Evolutionary conservation across 805 yeast genomes (phyloP).

Genomic region (Yarrowia sp.): DNA sequence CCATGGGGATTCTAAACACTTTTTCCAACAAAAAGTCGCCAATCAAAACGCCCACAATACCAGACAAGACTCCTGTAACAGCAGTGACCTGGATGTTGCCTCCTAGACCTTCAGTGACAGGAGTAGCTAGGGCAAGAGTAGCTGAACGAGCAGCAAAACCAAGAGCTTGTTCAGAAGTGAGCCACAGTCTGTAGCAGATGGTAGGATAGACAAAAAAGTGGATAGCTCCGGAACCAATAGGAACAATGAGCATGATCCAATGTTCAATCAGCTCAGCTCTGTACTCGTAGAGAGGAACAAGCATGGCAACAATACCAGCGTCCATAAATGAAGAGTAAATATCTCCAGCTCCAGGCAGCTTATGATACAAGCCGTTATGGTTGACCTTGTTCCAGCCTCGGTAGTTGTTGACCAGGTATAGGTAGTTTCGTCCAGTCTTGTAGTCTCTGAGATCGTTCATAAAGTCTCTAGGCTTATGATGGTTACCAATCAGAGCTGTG

Average conservation of each 20-base stretch:
- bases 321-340: constrained; percentile 69
- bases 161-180: constrained; percentile 56
- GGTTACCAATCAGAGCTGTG: constrained; percentile 52
- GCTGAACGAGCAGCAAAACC: constrained; percentile 80
- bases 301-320: constrained; percentile 68
- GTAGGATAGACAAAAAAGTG: constrained; percentile 71
- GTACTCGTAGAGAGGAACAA: constrained; percentile 76
- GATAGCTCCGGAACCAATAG: constrained; percentile 54
- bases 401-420: constrained; percentile 51
- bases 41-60: constrained; percentile 68
- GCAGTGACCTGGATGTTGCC: constrained; percentile 75
- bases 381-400: constrained; percentile 26
- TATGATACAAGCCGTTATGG: constrained; percentile 32
- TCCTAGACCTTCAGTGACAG: constrained; percentile 61
- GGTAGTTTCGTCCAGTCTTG: constrained; percentile 67
- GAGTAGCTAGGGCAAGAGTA: constrained; percentile 76
- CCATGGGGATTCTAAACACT: constrained; percentile 50
- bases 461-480: constrained; percentile 44
- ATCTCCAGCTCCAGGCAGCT: constrained; percentile 82
- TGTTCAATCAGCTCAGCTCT: constrained; percentile 60
- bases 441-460: constrained; percentile 52
- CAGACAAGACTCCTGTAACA: constrained; percentile 72
- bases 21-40: constrained; percentile 52
- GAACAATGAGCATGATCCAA: constrained; percentile 57
- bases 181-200: constrained; percentile 62